Base-by-base conservation (phyloP, 2,329 filamentous ascomycete species). In the Sclerotiophoma versabilis region DNA sequence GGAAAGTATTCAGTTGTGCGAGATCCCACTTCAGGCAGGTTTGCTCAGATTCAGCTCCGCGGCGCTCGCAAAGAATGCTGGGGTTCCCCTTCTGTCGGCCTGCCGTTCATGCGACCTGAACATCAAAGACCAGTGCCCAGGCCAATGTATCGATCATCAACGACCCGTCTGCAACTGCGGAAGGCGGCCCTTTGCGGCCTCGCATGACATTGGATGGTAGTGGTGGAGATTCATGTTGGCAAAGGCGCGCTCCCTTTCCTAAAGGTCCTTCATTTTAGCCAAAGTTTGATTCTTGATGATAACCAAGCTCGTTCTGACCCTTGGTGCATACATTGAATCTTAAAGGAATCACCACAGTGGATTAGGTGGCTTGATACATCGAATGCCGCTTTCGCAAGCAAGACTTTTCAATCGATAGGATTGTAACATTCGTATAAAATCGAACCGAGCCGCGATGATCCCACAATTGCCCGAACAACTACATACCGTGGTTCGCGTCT, bases 141-240 rank as follows among this genome's bases (percentile, higher is more conserved):
- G 26, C 50, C 38, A 34, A 44, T 19, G 45, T 54, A 49, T 17
- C 29, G 51, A 49, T 54, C 51, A 36, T 30, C 39, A 26, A 41
- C 45, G 32, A 54, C 26, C 44, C 50, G 34, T 20, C 45, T 54
- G 51, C 50, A 54, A 37, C 26, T 54, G 45, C 44, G 50, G 39
- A 54, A 44, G 27, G 45, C 51, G 45, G 50, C 50, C 39, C 51
- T 54, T 44, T 48, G 51, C 51, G 33, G 45, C 51, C 33, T 54
- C 38, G 44, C 51, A 54, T 44, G 33, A 39, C 32, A 23, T 34
- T 49, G 34, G 44, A 49, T 38, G 27, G 33, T 37, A 25, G 37
- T 20, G 38, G 38, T 26, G 50, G 44, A 32, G 27, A 27, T 37
- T 15, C 17, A 26, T 27, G 14, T 29, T 49, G 45, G 27, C 20